Evolutionary conservation across 2,329 filamentous ascomycete species (phyloP), one percentile per base, ranked within the genome.

Genomic region (Rhynchosporium graminicola): DNA sequence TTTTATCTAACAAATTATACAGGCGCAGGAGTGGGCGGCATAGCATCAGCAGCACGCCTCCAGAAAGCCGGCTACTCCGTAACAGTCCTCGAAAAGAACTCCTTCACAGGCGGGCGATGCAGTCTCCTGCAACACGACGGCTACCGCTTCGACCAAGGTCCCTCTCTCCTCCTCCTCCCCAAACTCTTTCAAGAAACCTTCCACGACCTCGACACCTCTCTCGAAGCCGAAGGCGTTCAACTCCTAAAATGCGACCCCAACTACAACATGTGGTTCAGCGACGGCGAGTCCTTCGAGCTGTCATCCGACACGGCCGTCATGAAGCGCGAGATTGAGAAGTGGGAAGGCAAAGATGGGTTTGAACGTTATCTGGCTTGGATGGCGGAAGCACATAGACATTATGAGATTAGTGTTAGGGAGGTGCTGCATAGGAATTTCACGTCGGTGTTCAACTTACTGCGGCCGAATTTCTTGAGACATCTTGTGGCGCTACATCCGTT

Each of bases 31-130:
- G 85, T 85, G 51, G 89, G 89, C 57, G 89, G 89, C 63, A 84
- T 90, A 47, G 83, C 87, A n/a, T 86, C 85, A 1, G 87, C 89
- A 61, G 88, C 89, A 2, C 84, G 89, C 51, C 82, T 92, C 10
- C 87, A 87, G 56, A 87, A 87, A 71, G 83, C 87, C 1, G 89
- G 89, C 45, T 86, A 88, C 73, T 74, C 80, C 40, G 89, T 92
- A n/a, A 91, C 87, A 0, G 86, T 92, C 1, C 76, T 92, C n/a
- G 89, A 92, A 75, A 91, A 91, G 79, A 91, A 92, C 71, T 77
- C 78, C 61, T 90, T 89, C 73, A 87, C 85, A 0, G 89, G 89
- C 51, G 89, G 89, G 3, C 80, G 89, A 60, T 92, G 88, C 75
- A 88, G 84, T 50, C 76, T 91, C 31, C 80, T 91, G 43, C 77